Base-by-base conservation (phyloP, 140 eudicot genomes). In the Erigeron philadelphicus region DNA sequence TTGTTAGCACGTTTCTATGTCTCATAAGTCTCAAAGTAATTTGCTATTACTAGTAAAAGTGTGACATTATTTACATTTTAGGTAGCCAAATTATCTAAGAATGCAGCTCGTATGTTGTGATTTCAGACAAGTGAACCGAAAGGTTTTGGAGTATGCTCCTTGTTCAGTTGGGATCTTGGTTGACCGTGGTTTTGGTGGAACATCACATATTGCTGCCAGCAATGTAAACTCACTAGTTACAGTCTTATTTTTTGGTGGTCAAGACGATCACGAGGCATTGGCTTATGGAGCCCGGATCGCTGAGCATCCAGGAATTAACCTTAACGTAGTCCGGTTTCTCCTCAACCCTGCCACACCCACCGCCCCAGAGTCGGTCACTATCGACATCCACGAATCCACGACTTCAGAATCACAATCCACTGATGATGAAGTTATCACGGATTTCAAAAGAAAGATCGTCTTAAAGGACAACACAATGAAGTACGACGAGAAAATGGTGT, bases 151-250 rank as follows among this genome's bases (percentile, higher is more conserved):
- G 73, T 77, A 77, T 0, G 96, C 96, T 3, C 83, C 96, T 0
- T 88, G 96, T 48, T 83, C 94, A 0, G 94, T 85, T 7, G 94
- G 87, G 17, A 85, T 86, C 21, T 80, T 88, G 45, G 87, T 87
- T 9, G 95, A 87, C 66, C 86, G 90, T 0, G 95, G 95, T 7
- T 84, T 84, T 18, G 90, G 90, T 17, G 90, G 95, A 31, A 60
- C 68, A 25, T 47, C 88, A 0, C 90, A 87, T 21, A 69, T 84
- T 10, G 71, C 88, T 2, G 88, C 90, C 4, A 80, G 90, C 70
- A 82, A 73, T 11, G 95, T 84, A 4, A 45, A 77, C 63, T 84
- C 79, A 2, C 72, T 68, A 6, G 78, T 84, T 25, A 80, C 82
- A 0, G 81, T 84, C 35, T 72, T 82, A 42, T 87, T 84, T 83